Percentiles rank a stretch among this genome's conserved stretches.
Conservation (phyloP, 2,329 filamentous ascomycete species). For the Helminthosporium solani region DNA sequence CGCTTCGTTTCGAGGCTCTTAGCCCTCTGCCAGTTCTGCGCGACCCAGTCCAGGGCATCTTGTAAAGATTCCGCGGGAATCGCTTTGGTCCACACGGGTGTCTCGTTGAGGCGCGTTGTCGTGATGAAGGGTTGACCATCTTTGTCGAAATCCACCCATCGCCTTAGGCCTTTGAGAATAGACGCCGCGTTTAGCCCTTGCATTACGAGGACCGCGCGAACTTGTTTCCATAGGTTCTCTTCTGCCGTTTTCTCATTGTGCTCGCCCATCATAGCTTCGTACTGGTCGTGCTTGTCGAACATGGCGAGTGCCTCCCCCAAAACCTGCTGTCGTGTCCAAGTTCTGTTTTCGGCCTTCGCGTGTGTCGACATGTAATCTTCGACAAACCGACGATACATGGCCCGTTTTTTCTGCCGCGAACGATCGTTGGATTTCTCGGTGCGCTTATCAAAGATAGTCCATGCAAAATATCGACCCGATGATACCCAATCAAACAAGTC, state of each 20-base stretch:
- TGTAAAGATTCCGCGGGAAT: conserved; percentile 13
- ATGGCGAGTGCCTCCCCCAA: conserved; percentile 54
- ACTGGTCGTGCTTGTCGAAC: conserved; percentile 53
- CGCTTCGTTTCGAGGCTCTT: conserved; percentile 33
- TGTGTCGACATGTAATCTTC: conserved; percentile 63
- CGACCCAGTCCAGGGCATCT: conserved; percentile 31
- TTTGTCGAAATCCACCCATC: conserved; percentile 35
- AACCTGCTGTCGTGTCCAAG: conserved; percentile 47
- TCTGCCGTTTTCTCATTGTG: conserved; percentile 43
- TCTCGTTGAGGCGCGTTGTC: conserved; percentile 15
- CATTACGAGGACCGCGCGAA: conserved; percentile 44
- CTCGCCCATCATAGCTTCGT: conserved; percentile 42
- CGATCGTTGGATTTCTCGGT: conserved; percentile 55
- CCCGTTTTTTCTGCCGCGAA: conserved; percentile 55
- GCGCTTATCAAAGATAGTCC: conserved; percentile 37
- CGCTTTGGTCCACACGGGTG: conserved; percentile 23
- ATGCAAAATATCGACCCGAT: conserved; percentile 60
- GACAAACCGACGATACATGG: conserved; percentile 61
- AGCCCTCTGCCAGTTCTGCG: conserved; percentile 30
- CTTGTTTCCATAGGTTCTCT: conserved; percentile 44
- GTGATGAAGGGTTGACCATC: conserved; percentile 22
- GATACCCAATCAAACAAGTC: conserved; percentile 65
- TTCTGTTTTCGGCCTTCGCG: conserved; percentile 38
- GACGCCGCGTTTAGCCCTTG: conserved; percentile 25
- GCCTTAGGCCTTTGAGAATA: conserved; percentile 32